A percentile compares a stretch with the other conserved stretches of the same genome.
Conservation (phyloP, 257 asterid genomes). For the Primulina tabacum region DNA sequence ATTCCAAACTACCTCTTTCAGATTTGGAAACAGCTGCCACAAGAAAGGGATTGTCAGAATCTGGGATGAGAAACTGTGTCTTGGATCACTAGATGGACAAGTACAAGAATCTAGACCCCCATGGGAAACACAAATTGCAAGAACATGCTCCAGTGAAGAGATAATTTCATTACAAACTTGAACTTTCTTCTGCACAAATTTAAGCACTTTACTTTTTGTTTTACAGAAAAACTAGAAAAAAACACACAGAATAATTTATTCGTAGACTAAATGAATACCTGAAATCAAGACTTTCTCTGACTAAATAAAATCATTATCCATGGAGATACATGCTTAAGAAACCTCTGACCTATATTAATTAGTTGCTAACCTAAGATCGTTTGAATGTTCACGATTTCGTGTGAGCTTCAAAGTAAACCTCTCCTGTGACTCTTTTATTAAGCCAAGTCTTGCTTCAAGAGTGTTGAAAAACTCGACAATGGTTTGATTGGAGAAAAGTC, state of each 20-base stretch:
- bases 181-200: slow-evolving; percentile 47
- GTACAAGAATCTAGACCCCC: slow-evolving; percentile 71
- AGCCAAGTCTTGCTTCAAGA: not conserved
- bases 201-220: slow-evolving; percentile 24
- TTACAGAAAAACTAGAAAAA: slow-evolving; percentile 6
- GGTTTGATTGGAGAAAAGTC: too few species aligned
- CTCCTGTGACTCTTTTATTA: slow-evolving; percentile 11
- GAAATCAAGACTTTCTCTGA: slow-evolving; percentile 10
- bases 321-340: slow-evolving; percentile 13
- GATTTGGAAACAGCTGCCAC: slow-evolving; percentile 77
- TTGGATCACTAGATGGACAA: slow-evolving; percentile 62
- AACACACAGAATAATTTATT: not conserved
- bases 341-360: not conserved
- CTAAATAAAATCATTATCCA: slow-evolving; percentile 7
- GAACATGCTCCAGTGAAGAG: slow-evolving; percentile 71
- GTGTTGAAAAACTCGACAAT: not conserved
- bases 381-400: not conserved
- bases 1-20: slow-evolving; percentile 68
- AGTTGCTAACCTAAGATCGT: not conserved
- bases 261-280: not conserved
- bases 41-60: slow-evolving; percentile 83
- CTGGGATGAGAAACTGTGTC: slow-evolving; percentile 67
- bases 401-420: not conserved
- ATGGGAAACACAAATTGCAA: slow-evolving; percentile 59
- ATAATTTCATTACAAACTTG: slow-evolving; percentile 46